Base-by-base conservation (phyloP, 257 asterid genomes). In the Ehretia macrophylla region DNA sequence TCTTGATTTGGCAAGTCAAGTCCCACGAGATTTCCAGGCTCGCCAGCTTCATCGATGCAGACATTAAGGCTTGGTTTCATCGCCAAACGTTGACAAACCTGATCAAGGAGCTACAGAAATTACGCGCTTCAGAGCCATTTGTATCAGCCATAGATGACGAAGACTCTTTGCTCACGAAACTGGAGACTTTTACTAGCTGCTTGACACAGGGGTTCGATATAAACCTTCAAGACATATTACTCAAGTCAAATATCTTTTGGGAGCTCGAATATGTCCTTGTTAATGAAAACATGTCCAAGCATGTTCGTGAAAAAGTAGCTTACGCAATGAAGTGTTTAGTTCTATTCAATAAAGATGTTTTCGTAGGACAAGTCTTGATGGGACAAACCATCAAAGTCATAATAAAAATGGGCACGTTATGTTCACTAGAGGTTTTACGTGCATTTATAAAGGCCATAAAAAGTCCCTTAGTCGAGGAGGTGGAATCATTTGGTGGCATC, bases 301-400 rank as follows among this genome's bases (percentile, higher is more conserved):
- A 63, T 47, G 69, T 85, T 12, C 83, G 84, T 8, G 95, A 88
- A 45, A 81, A 71, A 67, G 83, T 85, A 9, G 95, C 93, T 6
- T 56, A 66, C 12, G 64, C 80, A 52, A 45, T 81, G 50, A 78
- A 74, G 45, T 84, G 76, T 62, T 67, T 85, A 17, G 83, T 88
- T 13, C 83, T 83, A 3, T 85, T 77, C 83, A 88, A 88, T 77
- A 85, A 79, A 58, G 91, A 88, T 18, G 96, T 88, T 8, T 88
- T 88, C 39, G 94, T 85, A 1, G 95, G 88, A 20, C 83, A 83
- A 35, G 57, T 88, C 1, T 48, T 81, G 5, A 63, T 62, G 4
- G 93, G 96, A 10, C 77, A 72, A 39, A 77, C 69, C 20, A 81
- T 88, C 22, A 73, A 72, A 11, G 76, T 81, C 3, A 48, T 88